These are phyloP conservation scores for Microbotryomycetes sp. DNA, from an alignment of 1,284 basidiomycete species.

Conservation along the genomic window DNA sequence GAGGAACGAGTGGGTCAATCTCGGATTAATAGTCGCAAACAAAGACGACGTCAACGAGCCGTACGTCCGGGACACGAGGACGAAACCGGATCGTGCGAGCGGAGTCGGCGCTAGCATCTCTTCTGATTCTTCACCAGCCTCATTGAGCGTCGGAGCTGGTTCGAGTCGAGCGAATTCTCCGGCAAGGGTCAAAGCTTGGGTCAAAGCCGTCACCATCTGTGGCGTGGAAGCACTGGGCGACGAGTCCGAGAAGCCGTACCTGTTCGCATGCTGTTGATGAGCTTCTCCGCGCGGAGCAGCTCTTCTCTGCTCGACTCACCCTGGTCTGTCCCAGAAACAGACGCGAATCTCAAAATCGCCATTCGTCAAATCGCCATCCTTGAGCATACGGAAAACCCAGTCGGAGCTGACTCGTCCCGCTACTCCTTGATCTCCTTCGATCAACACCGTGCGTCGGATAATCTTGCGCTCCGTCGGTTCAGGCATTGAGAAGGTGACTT, in stretches of 20 bases:
- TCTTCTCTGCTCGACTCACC: no score
- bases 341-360: slow-evolving; percentile 25
- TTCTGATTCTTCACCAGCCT: neutral
- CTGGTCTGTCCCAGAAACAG: slow-evolving; percentile 29
- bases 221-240: slow-evolving; percentile 18
- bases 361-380: slow-evolving; percentile 22
- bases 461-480: neutral
- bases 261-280: no score
- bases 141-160: slow-evolving; percentile 11
- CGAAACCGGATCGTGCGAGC: slow-evolving; percentile 26
- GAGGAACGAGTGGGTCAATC: slow-evolving; percentile 22
- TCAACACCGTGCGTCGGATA: slow-evolving; percentile 22
- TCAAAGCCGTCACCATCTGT: slow-evolving; percentile 22
- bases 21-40: slow-evolving; percentile 25
- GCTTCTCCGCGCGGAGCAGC: no score
- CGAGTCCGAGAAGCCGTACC: slow-evolving; percentile 28
- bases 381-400: slow-evolving; percentile 29
- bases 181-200: slow-evolving; percentile 21
- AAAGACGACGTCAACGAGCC: slow-evolving; percentile 17
- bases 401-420: slow-evolving; percentile 16
- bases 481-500: neutral
- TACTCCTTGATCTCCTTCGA: slow-evolving; percentile 27
- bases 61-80: slow-evolving; percentile 20
- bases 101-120: slow-evolving; percentile 15
- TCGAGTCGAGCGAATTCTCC: slow-evolving; percentile 30